Evolutionary conservation across 2,329 filamentous ascomycete species (phyloP).

Genomic region (Alternaria atra): DNA sequence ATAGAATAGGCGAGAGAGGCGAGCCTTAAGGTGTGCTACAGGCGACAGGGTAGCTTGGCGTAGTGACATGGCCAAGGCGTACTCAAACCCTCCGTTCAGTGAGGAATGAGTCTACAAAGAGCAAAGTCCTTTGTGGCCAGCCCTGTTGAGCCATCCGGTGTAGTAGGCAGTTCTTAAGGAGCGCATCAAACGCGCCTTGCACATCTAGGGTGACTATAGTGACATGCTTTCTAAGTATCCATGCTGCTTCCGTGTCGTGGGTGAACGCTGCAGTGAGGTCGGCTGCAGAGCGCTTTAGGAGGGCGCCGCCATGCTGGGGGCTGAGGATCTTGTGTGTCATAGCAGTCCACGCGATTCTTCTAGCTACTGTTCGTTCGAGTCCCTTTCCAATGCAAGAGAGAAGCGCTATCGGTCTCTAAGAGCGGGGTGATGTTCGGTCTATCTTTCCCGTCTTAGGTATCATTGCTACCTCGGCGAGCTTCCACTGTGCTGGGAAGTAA

Average conservation of each 20-base stretch:
- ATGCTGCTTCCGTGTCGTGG: constrained; percentile 1
- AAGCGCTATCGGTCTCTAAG: constrained; percentile 7
- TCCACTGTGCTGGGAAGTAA: constrained; percentile 7
- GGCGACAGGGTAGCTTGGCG: background rate
- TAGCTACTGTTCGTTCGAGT: constrained; percentile 14
- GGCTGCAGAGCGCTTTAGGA: constrained; percentile 15
- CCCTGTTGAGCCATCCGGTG: constrained; percentile 4
- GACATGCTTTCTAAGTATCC: background rate
- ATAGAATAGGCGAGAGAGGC: constrained; percentile 5
- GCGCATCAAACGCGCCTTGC: constrained; percentile 10
- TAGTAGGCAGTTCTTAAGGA: constrained; percentile 15
- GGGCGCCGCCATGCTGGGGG: constrained; percentile 11
- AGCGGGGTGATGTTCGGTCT: constrained; percentile 11
- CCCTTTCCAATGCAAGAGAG: constrained; percentile 18
- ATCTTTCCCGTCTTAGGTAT: constrained; percentile 14
- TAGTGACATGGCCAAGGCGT: constrained; percentile 1
- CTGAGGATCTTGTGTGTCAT: constrained; percentile 18
- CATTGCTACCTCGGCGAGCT: constrained; percentile 14
- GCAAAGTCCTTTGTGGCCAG: background rate
- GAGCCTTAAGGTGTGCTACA: constrained; percentile 8
- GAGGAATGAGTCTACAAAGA: background rate
- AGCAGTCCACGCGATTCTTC: constrained; percentile 9
- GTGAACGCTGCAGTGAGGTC: constrained; percentile 13
- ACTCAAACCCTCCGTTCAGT: constrained; percentile 1
- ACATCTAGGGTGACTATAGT: constrained; percentile 18